These are phyloP conservation scores for Fraxinus paxiana DNA, from an alignment of 305 asterid genomes.

Conservation along the genomic window DNA sequence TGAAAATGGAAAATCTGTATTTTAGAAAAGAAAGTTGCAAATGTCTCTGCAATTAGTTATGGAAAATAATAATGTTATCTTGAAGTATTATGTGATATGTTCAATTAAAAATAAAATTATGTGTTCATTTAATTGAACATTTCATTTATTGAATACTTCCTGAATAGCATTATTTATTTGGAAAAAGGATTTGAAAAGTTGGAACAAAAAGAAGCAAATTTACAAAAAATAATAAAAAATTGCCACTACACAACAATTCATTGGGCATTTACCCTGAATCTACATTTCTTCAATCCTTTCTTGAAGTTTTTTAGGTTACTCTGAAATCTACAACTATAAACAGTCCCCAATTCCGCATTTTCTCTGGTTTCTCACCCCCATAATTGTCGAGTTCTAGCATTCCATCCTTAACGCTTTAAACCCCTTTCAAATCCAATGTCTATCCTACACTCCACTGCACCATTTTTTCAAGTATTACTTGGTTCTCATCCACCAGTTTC, in stretches of 20 bases:
- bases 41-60: too few relatives aligned
- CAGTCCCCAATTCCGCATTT: not conserved
- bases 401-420: not conserved
- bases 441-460: conserved; percentile 25
- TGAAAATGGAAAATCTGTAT: too few relatives aligned
- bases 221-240: not conserved
- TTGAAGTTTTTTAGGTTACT: not conserved
- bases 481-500: conserved; percentile 13
- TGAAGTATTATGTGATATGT: too few relatives aligned
- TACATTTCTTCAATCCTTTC: not conserved
- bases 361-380: not conserved
- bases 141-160: too few relatives aligned
- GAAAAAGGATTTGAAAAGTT: too few relatives aligned
- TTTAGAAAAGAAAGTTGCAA: too few relatives aligned
- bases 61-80: too few relatives aligned
- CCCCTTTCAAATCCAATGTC: conserved; percentile 28
- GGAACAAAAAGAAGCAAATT: not conserved
- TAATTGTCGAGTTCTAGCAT: not conserved
- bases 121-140: too few relatives aligned
- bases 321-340: not conserved
- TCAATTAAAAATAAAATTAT: too few relatives aligned
- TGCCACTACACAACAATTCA: not conserved
- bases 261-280: not conserved
- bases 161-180: too few relatives aligned
- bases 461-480: conserved; percentile 20